Evolutionary conservation across 148 eudicot genomes (phyloP).

Genomic region (Pharnaceum exiguum): DNA sequence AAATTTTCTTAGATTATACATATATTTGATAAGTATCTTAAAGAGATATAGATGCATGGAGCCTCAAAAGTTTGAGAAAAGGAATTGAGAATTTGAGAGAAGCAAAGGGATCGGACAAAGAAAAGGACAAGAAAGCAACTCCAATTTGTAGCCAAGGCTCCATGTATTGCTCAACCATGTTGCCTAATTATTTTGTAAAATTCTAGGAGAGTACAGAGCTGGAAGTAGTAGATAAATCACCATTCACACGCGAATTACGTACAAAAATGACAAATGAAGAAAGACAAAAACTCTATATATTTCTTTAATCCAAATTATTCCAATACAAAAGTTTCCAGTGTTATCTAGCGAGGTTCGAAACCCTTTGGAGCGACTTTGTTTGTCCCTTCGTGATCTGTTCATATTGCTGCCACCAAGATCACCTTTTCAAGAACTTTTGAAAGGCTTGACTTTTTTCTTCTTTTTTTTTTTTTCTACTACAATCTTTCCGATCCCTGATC

Average conservation of each 20-base stretch:
- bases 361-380: constrained; percentile 21
- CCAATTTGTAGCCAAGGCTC: not conserved
- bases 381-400: constrained; percentile 18
- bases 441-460: not conserved
- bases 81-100: not conserved
- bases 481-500: no score
- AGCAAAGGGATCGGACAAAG: not conserved
- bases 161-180: not conserved
- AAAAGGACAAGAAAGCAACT: constrained; percentile 16
- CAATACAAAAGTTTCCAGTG: constrained; percentile 23
- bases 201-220: constrained; percentile 6
- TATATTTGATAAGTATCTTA: no score
- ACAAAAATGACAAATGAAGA: constrained; percentile 18
- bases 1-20: no score
- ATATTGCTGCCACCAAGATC: constrained; percentile 9
- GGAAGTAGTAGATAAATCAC: not conserved
- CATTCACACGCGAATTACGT: not conserved
- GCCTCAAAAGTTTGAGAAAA: not conserved
- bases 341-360: constrained; percentile 28
- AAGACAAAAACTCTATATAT: constrained; percentile 12
- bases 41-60: no score
- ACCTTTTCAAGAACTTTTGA: not conserved
- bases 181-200: constrained; percentile 9
- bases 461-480: not conserved
- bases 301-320: not conserved